Conservation (phyloP, 192 early-diverging fungal species). For the Backusella westeae region DNA sequence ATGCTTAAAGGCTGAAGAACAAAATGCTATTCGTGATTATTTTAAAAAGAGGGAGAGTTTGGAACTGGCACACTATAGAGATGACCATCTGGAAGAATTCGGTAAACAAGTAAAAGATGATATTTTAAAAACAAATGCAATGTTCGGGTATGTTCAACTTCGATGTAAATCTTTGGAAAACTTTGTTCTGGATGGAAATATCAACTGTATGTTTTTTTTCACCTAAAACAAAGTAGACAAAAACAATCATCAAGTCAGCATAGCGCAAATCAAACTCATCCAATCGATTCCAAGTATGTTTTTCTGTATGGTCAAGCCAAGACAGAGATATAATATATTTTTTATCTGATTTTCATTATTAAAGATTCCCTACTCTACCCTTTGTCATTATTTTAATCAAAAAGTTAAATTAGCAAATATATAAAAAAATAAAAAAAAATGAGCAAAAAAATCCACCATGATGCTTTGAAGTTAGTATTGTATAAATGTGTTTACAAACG, state of each 20-base stretch:
- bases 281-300: background rate
- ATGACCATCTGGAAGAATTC: background rate
- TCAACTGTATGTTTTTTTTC: background rate
- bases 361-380: background rate
- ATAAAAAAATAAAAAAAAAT: background rate
- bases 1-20: background rate
- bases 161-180: background rate
- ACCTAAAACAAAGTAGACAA: background rate
- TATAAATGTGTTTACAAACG: background rate
- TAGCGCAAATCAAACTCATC: background rate
- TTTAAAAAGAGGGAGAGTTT: background rate
- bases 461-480: background rate
- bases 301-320: background rate
- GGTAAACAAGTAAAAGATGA: background rate
- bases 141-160: background rate
- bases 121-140: background rate
- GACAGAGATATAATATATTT: background rate
- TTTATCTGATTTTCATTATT: background rate
- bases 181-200: constrained; percentile 6
- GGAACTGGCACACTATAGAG: background rate
- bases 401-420: background rate
- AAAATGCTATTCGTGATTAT: background rate
- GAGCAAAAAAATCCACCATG: background rate
- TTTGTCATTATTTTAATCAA: background rate
- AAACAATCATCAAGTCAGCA: background rate